Conservation (phyloP, 75 land plant species). For the Isoetes taiwanensis region DNA sequence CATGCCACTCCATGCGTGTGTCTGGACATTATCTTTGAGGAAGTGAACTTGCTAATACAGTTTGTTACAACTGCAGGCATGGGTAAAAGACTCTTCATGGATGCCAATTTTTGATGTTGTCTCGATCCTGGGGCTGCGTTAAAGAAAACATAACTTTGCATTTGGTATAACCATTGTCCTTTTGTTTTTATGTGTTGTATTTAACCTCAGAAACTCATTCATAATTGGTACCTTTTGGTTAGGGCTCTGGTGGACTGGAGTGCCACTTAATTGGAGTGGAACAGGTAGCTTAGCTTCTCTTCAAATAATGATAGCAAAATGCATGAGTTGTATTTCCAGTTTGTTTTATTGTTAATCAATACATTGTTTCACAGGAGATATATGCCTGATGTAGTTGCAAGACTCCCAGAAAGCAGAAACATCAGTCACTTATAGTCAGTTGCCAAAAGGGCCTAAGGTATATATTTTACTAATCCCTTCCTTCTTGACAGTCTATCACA, state of each 20-base stretch:
- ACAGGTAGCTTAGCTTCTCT: conserved; percentile 23
- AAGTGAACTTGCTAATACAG: too few relatives aligned
- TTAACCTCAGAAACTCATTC: background rate
- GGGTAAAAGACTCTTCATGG: conserved; percentile 77
- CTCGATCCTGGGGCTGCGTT: conserved; percentile 42
- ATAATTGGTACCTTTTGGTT: background rate
- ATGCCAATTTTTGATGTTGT: conserved; percentile 63
- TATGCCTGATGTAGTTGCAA: conserved; percentile 52
- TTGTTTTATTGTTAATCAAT: background rate
- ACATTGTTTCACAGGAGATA: conserved; percentile 38
- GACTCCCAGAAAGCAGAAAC: conserved; percentile 46
- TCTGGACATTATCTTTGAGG: background rate
- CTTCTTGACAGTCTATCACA: too few relatives aligned
- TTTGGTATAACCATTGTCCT: conserved; percentile 43
- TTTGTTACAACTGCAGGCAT: conserved; percentile 40
- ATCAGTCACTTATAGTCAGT: conserved; percentile 65
- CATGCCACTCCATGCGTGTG: background rate
- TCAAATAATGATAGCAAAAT: background rate
- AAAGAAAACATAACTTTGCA: conserved; percentile 45
- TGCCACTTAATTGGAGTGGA: conserved; percentile 53
- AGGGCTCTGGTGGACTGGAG: conserved; percentile 99
- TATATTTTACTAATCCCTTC: too few relatives aligned
- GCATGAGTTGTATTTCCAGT: background rate
- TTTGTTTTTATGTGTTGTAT: background rate
- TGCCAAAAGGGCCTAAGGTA: conserved; percentile 93